Base-by-base conservation (phyloP, 176 grass and related monocot species). In the Eleusine indica region DNA sequence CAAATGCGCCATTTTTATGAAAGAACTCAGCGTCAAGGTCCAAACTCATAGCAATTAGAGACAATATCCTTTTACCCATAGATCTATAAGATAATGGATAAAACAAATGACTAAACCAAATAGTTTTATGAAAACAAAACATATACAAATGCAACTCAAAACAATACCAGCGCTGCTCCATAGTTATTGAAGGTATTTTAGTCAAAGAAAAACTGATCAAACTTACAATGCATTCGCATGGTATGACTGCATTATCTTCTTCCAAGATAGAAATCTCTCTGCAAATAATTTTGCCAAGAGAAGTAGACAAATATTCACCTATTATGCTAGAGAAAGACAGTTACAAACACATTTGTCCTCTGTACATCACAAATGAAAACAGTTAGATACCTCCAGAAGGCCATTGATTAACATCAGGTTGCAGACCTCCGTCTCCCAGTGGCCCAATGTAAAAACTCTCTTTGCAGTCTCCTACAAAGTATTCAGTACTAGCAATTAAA, bases 21-120 rank as follows among this genome's bases (percentile, higher is more conserved):
- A 94, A 91, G 60, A 86, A 90, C 29, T 88, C 77, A 81, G 80
- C 76, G 53, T 97, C 80, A 9, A 97, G 85, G 40, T 97, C 82
- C 76, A 97, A 88, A 81, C 85, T 71, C 78, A 94, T 60, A 76
- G 94, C 94, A 74, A 94, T 87, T 68, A 97, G 78, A 62, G 87
- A 88, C 14, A 92, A 7, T 80, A 90, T 76, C 65, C 37, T 89
- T 84, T 82, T 89, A 9, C 83, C 74, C 38, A 83, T 54, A 43
- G 44, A 42, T 83, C 91, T 94, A 13, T 13, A 12, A 85, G 40
- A 35, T 6, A 32, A 30, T 19, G 35, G 30, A 66, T 25, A 42
- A 75, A 3, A 1, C 1, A 38, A 1, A 49, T 53, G 13, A 16
- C 28, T 16, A 2, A 62, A 10, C 15, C 28, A 53, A 38, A 70